These are phyloP conservation scores for Pseudogymnoascus sp. DNA, from an alignment of 2,329 filamentous ascomycete species.

Conservation along the genomic window DNA sequence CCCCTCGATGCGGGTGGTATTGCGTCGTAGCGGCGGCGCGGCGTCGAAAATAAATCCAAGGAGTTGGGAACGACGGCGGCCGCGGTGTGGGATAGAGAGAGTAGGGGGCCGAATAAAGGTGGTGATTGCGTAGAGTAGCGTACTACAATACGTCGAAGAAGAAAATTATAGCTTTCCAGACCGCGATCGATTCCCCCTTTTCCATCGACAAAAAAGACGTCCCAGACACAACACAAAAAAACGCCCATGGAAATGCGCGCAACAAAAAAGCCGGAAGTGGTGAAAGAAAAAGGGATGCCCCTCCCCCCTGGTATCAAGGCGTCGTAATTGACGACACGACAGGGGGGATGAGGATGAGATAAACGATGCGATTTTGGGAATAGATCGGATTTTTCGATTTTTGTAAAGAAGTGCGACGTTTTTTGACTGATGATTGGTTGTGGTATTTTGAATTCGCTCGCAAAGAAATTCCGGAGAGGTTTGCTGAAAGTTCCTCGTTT, in stretches of 20 bases:
- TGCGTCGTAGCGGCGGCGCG: background rate
- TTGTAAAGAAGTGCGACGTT: background rate
- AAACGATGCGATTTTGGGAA: background rate
- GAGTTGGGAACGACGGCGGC: background rate
- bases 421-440: background rate
- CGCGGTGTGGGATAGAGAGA: background rate
- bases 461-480: background rate
- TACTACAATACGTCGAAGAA: background rate
- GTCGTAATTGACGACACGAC: background rate
- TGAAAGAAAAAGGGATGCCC: background rate
- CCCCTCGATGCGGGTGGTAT: background rate
- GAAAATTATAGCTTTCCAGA: background rate
- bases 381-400: background rate
- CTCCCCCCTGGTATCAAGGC: background rate
- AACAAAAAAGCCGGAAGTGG: background rate
- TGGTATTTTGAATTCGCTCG: background rate
- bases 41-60: background rate
- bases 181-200: background rate
- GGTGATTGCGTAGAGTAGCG: background rate
- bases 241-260: background rate
- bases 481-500: background rate
- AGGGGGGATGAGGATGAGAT: background rate
- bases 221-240: background rate
- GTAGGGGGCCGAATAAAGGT: background rate
- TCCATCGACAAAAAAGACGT: background rate